These are phyloP conservation scores for Eremomyces bilateralis DNA, from an alignment of 495 filamentous ascomycete species.

Conservation along the genomic window DNA sequence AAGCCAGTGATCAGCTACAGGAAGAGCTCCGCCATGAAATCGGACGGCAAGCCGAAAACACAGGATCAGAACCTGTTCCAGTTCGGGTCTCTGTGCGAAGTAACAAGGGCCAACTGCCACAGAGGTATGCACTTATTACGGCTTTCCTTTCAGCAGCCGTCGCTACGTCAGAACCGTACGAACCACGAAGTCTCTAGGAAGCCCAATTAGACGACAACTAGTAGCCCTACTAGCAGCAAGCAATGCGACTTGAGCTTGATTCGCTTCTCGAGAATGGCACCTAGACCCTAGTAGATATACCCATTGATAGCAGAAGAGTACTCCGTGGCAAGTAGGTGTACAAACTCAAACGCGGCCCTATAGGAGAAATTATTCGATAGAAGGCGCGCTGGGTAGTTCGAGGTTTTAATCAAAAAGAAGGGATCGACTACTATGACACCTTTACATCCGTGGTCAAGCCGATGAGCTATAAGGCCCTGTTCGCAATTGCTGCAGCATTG, in stretches of 20 bases:
- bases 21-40: constrained; percentile 2
- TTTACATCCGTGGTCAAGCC: constrained; percentile 23
- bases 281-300: constrained; percentile 13
- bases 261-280: constrained; percentile 15
- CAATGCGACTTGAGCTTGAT: constrained; percentile 12
- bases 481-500: constrained; percentile 10
- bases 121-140: not conserved
- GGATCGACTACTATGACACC: constrained; percentile 21
- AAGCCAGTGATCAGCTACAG: too few species aligned
- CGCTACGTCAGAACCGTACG: constrained; percentile 2
- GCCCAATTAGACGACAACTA: constrained; percentile 11
- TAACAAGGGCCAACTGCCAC: not conserved
- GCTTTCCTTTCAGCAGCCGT: constrained; percentile 2
- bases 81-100: not conserved
- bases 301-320: constrained; percentile 9
- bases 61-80: constrained; percentile 1
- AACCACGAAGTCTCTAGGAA: constrained; percentile 2
- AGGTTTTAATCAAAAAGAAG: constrained; percentile 16
- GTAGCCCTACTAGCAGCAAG: constrained; percentile 11
- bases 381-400: constrained; percentile 18
- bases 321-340: constrained; percentile 17
- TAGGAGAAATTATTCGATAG: constrained; percentile 13
- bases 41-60: not conserved
- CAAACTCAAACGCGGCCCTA: constrained; percentile 16
- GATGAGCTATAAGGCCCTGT: constrained; percentile 15